Base-by-base conservation (phyloP, 1,284 basidiomycete genomes). In the Austroboletus olivaceoglutinosus region DNA sequence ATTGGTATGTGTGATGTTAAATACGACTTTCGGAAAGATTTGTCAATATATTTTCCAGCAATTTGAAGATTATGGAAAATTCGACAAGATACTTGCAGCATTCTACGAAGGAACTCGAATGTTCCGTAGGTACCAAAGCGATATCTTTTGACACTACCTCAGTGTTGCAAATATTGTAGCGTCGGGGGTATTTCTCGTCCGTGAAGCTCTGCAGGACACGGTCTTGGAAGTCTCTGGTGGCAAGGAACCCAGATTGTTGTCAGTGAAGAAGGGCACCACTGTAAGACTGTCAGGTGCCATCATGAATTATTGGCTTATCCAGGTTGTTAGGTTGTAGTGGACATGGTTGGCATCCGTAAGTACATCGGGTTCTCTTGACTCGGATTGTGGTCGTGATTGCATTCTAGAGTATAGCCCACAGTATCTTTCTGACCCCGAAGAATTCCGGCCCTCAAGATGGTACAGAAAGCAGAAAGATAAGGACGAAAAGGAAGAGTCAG, bases 341-440 rank as follows among this genome's bases (percentile, higher is more conserved):
- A 83, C 52, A 72, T 82, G 68, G 54, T 81, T 51, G 77, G 78
- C 48, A 58, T 77, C 50, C 75, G 80, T 81, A 53, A 67, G 79
- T 75, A 47, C 13, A 22, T 40, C 18, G 4, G 12, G 11, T 18
- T 45, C 29, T 16, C 34, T 12, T 19, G 30, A 41, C 25, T 25
- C 25, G 25, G 25, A 6, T 11, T 19, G n/a, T 16, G 18, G n/a
- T 40, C 12, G 42, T 15, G 18, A 29, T 13, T 16, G 48, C n/a
- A n/a, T 25, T 47, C 4, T 31, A 68, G 65, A 67, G 41, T 70
- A 74, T 55, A 70, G 75, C 43, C 70, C 70, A 2, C 62, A 66
- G 6, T 63, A 73, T 46, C 75, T 73, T 50, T 62, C 71, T 7
- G 67, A 75, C 6, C 73, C 76, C 0, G 60, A 72, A 21, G 58